These are phyloP conservation scores for Monosporascus sp. DNA, from an alignment of 2,329 filamentous ascomycete genomes.

Conservation along the genomic window DNA sequence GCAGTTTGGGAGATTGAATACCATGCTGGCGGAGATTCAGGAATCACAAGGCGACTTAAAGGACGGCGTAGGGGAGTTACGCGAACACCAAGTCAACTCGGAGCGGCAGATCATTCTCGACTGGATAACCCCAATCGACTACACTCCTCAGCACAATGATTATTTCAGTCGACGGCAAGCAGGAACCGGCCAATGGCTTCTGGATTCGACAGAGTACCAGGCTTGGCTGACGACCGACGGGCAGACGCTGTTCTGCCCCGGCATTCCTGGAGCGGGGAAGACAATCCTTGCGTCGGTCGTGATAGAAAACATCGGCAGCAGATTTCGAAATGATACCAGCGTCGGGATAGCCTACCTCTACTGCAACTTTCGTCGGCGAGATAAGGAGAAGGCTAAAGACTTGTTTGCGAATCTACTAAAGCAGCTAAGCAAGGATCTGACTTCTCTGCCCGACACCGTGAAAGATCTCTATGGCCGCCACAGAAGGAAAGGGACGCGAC, in stretches of 20 bases:
- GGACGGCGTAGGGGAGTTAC: too few relatives aligned
- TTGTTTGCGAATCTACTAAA: conserved; percentile 32
- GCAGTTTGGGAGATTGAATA: too few relatives aligned
- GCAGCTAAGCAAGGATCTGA: conserved; percentile 26
- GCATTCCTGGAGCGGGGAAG: conserved; percentile 43
- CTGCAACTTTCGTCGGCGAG: too few relatives aligned
- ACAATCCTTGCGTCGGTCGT: conserved; percentile 39
- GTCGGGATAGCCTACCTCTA: conserved; percentile 1
- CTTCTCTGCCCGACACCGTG: conserved; percentile 19
- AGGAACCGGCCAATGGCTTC: conserved; percentile 28
- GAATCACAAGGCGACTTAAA: too few relatives aligned
- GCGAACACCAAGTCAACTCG: too few relatives aligned
- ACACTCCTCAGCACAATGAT: conserved; percentile 34
- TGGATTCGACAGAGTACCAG: conserved; percentile 6
- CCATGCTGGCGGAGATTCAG: too few relatives aligned
- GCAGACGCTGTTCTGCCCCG: conserved; percentile 19
- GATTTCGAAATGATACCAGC: conserved; percentile 32
- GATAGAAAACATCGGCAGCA: conserved; percentile 32
- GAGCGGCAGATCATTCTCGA: conserved; percentile 19
- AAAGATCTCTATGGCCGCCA: conserved; percentile 21
- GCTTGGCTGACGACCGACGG: conserved; percentile 10
- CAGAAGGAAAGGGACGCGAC: conserved; percentile 11
- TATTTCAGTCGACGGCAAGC: conserved; percentile 29
- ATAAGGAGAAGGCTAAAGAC: conserved; percentile 6
- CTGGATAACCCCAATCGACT: conserved; percentile 35